Base-by-base conservation (phyloP, 2,329 filamentous ascomycete species). In the Curvularia sp. region DNA sequence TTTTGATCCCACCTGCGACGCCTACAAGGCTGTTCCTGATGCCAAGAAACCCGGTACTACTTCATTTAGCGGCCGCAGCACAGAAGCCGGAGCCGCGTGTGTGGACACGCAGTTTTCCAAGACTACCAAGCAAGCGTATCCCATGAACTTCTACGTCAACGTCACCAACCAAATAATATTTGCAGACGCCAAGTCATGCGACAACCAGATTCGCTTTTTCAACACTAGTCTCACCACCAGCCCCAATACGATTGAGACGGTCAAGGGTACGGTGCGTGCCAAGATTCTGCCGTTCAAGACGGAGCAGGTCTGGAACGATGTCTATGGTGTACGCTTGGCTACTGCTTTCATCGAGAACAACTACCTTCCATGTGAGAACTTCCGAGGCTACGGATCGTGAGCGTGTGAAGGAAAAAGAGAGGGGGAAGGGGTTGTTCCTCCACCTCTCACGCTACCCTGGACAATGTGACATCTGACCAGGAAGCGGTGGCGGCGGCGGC, bases 101-200 rank as follows among this genome's bases (percentile, higher is more conserved):
- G 32, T 73, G 1, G 57, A 49, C 12, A 70, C 69, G 1, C 18
- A 61, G 0, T 72, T 73, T 39, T 64, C 64, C 0, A 30, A 51
- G 0, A 61, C 59, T 0, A 27, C 45, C 0, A 55, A 65, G 2
- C 57, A 59, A 28, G 70, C 75, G 0, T 82, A 78, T 56, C 76
- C 80, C 0, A 60, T 83, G 3, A 64, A 67, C 1, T 81, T 84
- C 55, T 81, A 81, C 70, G 68, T 69, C 21, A 85, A 84, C 66
- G 74, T 84, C 45, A 85, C 83, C 3, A 86, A 86, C 65, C 84
- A 86, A 68, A 82, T 83, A 1, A 76, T 75, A 4, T 83, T 83
- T 58, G 77, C 74, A 9, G 73, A 80, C 49, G 74, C 73, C 9
- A 68, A 71, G 42, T 63, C 69, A 0, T 83, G 81, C 69, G 80